phyloP scores from a whole-genome alignment of 345 rosid species.

The Rhodomyrtus tomentosa region DNA sequence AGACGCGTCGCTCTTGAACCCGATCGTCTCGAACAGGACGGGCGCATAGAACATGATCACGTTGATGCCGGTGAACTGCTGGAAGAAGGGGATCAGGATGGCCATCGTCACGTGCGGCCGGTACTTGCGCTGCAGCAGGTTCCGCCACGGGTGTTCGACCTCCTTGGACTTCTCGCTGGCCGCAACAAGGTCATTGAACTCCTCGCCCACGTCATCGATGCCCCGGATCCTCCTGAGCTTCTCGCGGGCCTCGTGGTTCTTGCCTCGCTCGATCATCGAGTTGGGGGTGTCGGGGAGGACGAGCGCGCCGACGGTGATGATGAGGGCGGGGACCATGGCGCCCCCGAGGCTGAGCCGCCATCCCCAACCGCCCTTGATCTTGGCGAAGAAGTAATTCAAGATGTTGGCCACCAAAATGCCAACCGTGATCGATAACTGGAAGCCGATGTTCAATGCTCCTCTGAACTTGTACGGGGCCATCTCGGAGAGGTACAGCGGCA shows the following conservation, averaged over 20 bases:
- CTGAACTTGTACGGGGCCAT: constrained; percentile 97
- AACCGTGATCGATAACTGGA: constrained; percentile 82
- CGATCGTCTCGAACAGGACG: constrained; percentile 70
- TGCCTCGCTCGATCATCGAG: constrained; percentile 88
- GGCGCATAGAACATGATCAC: constrained; percentile 93
- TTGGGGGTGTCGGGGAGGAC: constrained; percentile 92
- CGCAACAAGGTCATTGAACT: constrained; percentile 54
- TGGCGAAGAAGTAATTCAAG: constrained; percentile 71
- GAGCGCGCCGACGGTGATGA: constrained; percentile 66
- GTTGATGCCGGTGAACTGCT: constrained; percentile 79
- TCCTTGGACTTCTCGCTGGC: constrained; percentile 69
- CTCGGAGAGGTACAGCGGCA: constrained; percentile 92
- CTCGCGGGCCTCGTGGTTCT: constrained; percentile 41
- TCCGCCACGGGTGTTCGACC: constrained; percentile 76
- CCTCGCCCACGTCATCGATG: constrained; percentile 57
- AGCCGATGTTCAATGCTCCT: constrained; percentile 85
- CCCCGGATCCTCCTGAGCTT: constrained; percentile 68
- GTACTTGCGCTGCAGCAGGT: constrained; percentile 66
- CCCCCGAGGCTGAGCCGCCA: constrained; percentile 95
- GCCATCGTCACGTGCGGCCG: constrained; percentile 82
- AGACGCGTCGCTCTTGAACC: constrained; percentile 51
- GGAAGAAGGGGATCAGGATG: constrained; percentile 65
- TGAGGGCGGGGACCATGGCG: constrained; percentile 92
- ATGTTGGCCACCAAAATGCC: constrained; percentile 82
- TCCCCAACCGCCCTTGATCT: constrained; percentile 81